Base-by-base conservation (phyloP, 2,329 filamentous ascomycete genomes). In the Dactylonectria estremocensis region DNA sequence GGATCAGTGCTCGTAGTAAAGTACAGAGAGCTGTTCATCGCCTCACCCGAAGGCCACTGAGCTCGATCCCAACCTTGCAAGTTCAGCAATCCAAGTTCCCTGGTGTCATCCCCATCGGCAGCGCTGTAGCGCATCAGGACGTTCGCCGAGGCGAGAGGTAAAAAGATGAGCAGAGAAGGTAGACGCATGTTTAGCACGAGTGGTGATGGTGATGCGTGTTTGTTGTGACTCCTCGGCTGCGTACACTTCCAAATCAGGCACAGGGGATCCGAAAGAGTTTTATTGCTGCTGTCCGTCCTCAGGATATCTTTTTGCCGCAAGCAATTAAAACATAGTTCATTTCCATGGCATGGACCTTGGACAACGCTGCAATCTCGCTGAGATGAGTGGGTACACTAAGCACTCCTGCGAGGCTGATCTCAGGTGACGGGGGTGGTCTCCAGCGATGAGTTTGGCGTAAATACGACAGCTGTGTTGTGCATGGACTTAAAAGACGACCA, bases 11-110 rank as follows among this genome's bases (percentile, higher is more conserved):
- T 24, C 2, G 45, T 57, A 2, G 20, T 40, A 35, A 50, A 43
- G 33, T 22, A 63, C 13, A 63, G 1, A 3, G 53, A 63, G 33
- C 52, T 50, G 45, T 63, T 57, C 61, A 33, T 18, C 8, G 14
- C 28, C 49, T 52, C 33, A 8, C 24, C 24, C 8, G 24, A 52
- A 33, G 49, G 28, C 49, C 28, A 52, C 8, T 22, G 31, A 28
- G 28, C 49, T 52, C 49, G 16, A 8, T 33, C 28, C 49, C 28
- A 52, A 10, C 24, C 24, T 16, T 52, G 49, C 8, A 52, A 16
- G 28, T 33, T 52, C 16, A 33, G 49, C 16, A 11, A 28, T 24
- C 49, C 24, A 8, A 33, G 16, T 9, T 13, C 7, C n/a, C 49
- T 52, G 8, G 24, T 18, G 16, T 33, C 16, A 16, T 52, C 28